Conservation (phyloP, 192 early-diverging fungal species). For the Chytriomyces hyalinus region DNA sequence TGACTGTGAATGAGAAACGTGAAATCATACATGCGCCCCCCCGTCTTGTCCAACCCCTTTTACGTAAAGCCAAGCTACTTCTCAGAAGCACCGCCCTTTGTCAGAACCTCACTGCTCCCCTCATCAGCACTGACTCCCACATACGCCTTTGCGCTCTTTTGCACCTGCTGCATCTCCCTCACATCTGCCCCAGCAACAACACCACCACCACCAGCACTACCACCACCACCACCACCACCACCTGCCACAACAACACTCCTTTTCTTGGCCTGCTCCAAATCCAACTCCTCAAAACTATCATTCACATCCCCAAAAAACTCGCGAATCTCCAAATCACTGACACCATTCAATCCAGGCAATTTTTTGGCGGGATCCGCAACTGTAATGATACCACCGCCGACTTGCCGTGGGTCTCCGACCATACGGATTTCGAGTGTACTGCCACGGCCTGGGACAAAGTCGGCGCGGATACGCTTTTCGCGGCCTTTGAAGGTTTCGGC, state of each 20-base stretch:
- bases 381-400: constrained; percentile 19
- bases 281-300: constrained; percentile 23
- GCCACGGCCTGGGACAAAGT: neutral
- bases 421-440: constrained; percentile 14
- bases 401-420: constrained; percentile 26
- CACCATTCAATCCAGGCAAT: neutral
- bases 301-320: constrained; percentile 35
- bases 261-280: neutral
- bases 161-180: neutral
- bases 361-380: neutral
- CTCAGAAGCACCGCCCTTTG: no score
- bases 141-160: neutral
- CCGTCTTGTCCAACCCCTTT: no score
- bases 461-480: neutral
- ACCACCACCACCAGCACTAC: neutral
- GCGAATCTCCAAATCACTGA: constrained; percentile 20
- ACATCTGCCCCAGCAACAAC: no score
- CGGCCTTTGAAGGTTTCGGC: neutral
- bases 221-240: neutral
- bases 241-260: neutral
- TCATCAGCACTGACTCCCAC: neutral
- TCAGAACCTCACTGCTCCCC: no score
- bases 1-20: no score
- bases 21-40: no score
- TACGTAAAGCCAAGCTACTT: no score